A percentile compares a stretch with the other conserved stretches of the same genome.
phyloP scores from a whole-genome alignment of 352 stramenopile genomes.

The Thalassiosira pacifica region DNA sequence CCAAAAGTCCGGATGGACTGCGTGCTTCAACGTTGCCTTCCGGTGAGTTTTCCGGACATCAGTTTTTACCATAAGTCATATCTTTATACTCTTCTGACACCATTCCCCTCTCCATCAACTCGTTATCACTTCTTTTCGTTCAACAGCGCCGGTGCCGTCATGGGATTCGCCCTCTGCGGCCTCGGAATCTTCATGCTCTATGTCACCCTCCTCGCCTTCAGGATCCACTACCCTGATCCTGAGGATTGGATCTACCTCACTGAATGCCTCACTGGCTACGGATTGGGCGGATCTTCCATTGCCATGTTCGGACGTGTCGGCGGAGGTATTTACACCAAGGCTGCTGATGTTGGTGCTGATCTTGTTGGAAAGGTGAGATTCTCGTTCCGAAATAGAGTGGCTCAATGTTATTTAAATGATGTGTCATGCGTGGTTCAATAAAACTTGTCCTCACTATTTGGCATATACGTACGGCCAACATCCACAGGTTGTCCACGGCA shows the following conservation, averaged over 20 bases:
- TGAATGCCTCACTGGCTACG: slow-evolving; percentile 97
- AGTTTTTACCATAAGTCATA: background rate
- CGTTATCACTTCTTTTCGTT: slow-evolving; percentile 2
- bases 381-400: too few species aligned
- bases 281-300: slow-evolving; percentile 97
- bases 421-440: too few species aligned
- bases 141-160: slow-evolving; percentile 96
- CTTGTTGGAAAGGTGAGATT: slow-evolving; percentile 96
- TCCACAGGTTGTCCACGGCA: slow-evolving; percentile 92
- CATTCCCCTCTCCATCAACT: background rate
- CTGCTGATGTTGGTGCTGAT: slow-evolving; percentile 99
- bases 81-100: slow-evolving; percentile 69
- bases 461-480: too few species aligned
- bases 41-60: slow-evolving; percentile 47
- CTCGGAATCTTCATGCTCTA: slow-evolving; percentile 98
- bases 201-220: slow-evolving; percentile 94
- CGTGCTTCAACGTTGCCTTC: slow-evolving; percentile 98
- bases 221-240: slow-evolving; percentile 89
- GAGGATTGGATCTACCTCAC: slow-evolving; percentile 90
- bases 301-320: slow-evolving; percentile 99
- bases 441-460: too few species aligned
- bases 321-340: slow-evolving; percentile 99
- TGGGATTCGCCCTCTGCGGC: slow-evolving; percentile 98
- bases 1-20: slow-evolving; percentile 95
- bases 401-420: too few species aligned